Evolutionary conservation across 2,329 filamentous ascomycete species (phyloP).

Genomic region (Canariomyces notabilis): DNA sequence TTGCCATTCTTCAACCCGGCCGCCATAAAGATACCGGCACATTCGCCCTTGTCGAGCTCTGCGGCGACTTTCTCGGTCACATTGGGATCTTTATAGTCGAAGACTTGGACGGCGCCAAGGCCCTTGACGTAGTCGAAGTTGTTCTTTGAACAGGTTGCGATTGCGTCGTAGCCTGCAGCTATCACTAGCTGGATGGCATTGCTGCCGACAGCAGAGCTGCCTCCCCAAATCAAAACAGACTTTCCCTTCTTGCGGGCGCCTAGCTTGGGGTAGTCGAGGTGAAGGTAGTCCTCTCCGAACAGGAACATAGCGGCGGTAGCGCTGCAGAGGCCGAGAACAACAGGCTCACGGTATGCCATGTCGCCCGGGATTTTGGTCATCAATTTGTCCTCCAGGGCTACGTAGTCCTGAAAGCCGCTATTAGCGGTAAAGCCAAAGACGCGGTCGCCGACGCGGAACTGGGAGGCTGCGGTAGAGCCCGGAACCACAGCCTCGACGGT

Average conservation of each 20-base stretch:
- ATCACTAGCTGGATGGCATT: constrained; percentile 42
- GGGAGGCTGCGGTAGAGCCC: constrained; percentile 8
- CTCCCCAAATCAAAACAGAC: constrained; percentile 46
- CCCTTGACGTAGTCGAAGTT: constrained; percentile 40
- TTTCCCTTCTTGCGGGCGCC: constrained; percentile 13
- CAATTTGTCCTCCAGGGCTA: constrained; percentile 14
- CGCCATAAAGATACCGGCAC: constrained; percentile 18
- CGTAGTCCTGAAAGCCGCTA: constrained; percentile 26
- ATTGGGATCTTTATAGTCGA: constrained; percentile 38
- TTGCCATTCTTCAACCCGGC: constrained; percentile 8
- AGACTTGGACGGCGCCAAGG: constrained; percentile 40
- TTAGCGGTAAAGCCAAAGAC: constrained; percentile 23
- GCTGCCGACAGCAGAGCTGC: constrained; percentile 41
- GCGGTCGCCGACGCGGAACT: constrained; percentile 30
- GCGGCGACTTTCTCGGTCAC: constrained; percentile 30
- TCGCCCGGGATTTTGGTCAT: constrained; percentile 21
- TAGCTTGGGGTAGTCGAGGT: constrained; percentile 21
- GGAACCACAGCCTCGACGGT: constrained; percentile 27
- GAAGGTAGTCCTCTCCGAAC: constrained; percentile 21
- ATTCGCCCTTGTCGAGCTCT: constrained; percentile 23
- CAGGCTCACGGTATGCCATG: constrained; percentile 21
- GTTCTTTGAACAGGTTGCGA: constrained; percentile 37
- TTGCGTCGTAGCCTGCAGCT: constrained; percentile 41
- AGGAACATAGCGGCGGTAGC: constrained; percentile 23
- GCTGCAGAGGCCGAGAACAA: constrained; percentile 22